Base-by-base conservation (phyloP, 208 protist genomes). In the Leishmania guyanensis region DNA sequence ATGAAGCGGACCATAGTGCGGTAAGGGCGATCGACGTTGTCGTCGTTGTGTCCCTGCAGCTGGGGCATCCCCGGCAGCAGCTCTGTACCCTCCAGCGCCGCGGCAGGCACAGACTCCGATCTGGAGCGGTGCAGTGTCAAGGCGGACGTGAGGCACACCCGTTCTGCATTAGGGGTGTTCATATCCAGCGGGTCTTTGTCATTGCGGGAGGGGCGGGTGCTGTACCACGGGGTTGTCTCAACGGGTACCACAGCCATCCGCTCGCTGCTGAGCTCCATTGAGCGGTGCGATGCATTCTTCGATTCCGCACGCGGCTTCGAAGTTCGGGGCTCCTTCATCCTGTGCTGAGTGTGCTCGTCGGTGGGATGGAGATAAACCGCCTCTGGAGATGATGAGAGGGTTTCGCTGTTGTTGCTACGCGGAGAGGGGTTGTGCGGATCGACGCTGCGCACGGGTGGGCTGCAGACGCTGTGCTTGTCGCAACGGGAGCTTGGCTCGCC, bases 1-100 rank as follows among this genome's bases (percentile, higher is more conserved):
- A 97, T 91, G 77, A 95, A 97, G 69, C 91, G 88, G 17, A 90
- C 83, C 43, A 95, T 80, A 48, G 93, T 97, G 81, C 84, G 86
- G 65, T 86, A 86, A 46, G 58, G 75, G 29, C 92, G 84, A 70
- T 92, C 86, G 70, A 82, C 75, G 51, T 88, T 78, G 65, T 88
- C 75, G 68, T 82, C 80, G 51, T 65, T 75, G 62, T 84, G 79
- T 1, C 92, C 93, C 78, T 97, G 93, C 73, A 97, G 88, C 1
- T n/a, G 79, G 33, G 93, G 93, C 79, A 91, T 87, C 8, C 80
- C 78, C 29, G 93, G 77, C 73, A 95, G 70, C 80, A 97, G 83
- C 84, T 97, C 93, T 2, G 90, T 92, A 20, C 93, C 93, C 29
- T 89, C 92, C n/a, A 97, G 60, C 50, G 77, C 60, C 1, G 58